Evolutionary conservation across 179 eudicot species (phyloP).

Genomic region (Patellifolia procumbens): DNA sequence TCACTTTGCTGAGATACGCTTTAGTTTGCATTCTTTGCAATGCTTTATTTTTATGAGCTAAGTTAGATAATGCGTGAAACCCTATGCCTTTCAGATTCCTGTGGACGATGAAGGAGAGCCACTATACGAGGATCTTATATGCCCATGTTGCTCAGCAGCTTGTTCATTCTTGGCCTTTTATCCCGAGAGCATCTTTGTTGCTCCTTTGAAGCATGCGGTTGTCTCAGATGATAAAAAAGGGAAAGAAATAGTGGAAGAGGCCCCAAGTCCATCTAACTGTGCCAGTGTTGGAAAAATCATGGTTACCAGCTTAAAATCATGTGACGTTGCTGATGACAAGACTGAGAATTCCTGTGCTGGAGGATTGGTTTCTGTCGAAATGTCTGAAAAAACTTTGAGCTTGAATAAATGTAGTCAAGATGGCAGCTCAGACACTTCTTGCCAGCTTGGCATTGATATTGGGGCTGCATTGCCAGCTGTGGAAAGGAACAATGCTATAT

Average conservation of each 20-base stretch:
- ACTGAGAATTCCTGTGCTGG: slow-evolving; percentile 34
- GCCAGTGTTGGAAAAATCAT: slow-evolving; percentile 34
- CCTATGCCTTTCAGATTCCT: slow-evolving; percentile 59
- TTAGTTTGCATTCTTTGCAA: neutral
- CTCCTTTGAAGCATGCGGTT: slow-evolving; percentile 36
- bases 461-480: slow-evolving; percentile 35
- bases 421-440: slow-evolving; percentile 44
- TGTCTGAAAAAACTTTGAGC: slow-evolving; percentile 22
- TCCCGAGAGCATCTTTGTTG: slow-evolving; percentile 55
- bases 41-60: slow-evolving; percentile 5
- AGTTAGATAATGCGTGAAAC: slow-evolving; percentile 7
- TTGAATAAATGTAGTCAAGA: slow-evolving; percentile 34
- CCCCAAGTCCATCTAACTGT: slow-evolving; percentile 17
- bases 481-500: slow-evolving; percentile 53
- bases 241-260: slow-evolving; percentile 49
- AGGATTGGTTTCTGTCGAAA: slow-evolving; percentile 33
- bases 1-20: neutral
- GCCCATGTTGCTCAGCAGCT: slow-evolving; percentile 58
- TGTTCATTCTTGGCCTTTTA: slow-evolving; percentile 74
- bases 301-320: slow-evolving; percentile 15
- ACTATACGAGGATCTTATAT: slow-evolving; percentile 80
- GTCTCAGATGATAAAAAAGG: slow-evolving; percentile 47
- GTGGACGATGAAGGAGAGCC: slow-evolving; percentile 86
- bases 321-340: slow-evolving; percentile 14
- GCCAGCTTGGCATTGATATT: slow-evolving; percentile 62